Evolutionary conservation across 345 rosid species (phyloP).

Genomic region (Microcos paniculata): DNA sequence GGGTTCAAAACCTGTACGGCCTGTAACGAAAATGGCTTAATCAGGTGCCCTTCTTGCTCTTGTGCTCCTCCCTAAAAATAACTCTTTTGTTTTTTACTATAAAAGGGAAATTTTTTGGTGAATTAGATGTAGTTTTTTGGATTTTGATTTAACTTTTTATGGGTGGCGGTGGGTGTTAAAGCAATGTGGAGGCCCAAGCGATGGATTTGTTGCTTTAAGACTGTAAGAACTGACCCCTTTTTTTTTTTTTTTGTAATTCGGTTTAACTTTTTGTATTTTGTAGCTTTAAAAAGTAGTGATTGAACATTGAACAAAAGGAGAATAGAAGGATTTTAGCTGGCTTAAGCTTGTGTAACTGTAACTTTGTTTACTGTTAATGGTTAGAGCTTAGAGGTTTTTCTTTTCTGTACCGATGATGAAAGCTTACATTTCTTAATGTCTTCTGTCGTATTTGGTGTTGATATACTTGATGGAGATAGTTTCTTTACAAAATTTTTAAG

Average conservation of each 20-base stretch:
- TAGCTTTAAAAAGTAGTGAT: not conserved
- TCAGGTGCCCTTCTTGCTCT: conserved; percentile 84
- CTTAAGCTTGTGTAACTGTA: conserved; percentile 1
- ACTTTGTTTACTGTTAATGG: not conserved
- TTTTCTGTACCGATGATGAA: not conserved
- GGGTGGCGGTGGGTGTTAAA: not conserved
- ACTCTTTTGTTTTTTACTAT: not conserved
- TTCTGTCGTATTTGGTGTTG: not conserved
- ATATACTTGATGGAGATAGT: not conserved
- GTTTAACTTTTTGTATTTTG: not conserved
- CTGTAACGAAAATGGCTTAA: conserved; percentile 89
- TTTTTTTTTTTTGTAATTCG: not conserved
- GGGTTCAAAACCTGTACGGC: conserved; percentile 62
- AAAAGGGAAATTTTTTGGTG: not conserved
- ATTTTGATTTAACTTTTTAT: not conserved
- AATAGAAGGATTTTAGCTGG: not conserved
- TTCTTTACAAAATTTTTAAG: not conserved
- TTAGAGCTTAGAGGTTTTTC: not conserved
- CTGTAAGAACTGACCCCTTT: not conserved
- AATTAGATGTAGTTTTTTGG: not conserved
- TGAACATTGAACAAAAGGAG: conserved; percentile 4
- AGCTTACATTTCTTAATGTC: not conserved
- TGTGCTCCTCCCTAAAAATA: conserved; percentile 29
- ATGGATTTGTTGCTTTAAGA: conserved; percentile 4
- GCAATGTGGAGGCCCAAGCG: not conserved